phyloP scores from a whole-genome alignment of 345 rosid species.

The Pistacia integerrima region DNA sequence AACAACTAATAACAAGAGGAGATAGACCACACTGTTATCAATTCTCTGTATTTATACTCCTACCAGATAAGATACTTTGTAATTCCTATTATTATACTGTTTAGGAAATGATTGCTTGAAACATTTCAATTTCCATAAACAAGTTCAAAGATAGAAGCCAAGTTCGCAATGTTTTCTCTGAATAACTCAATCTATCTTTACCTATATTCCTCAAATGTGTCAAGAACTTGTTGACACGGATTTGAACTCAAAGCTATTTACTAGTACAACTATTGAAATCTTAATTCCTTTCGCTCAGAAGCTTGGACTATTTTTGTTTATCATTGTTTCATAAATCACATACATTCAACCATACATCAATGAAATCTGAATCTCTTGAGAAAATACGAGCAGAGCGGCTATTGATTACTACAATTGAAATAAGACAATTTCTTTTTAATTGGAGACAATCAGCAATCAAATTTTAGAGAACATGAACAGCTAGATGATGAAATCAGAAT shows the following conservation, averaged over 20 bases:
- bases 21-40: neutral
- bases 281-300: neutral
- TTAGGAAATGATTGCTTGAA: neutral
- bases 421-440: neutral
- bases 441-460: neutral
- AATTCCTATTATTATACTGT: neutral
- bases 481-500: neutral
- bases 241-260: no score
- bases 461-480: neutral
- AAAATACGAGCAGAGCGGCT: neutral
- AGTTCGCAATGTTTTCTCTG: neutral
- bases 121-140: neutral
- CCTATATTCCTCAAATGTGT: no score
- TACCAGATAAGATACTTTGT: neutral
- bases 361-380: no score
- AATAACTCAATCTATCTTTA: no score
- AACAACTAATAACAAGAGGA: neutral
- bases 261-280: neutral
- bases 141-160: neutral
- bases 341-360: conserved; percentile 2
- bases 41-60: neutral
- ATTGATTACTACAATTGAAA: neutral
- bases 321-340: neutral
- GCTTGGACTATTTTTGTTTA: neutral
- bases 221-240: no score